Evolutionary conservation across 1,139 yeast genomes (phyloP).

Genomic region (Lodderomyces oxycetoniae): DNA sequence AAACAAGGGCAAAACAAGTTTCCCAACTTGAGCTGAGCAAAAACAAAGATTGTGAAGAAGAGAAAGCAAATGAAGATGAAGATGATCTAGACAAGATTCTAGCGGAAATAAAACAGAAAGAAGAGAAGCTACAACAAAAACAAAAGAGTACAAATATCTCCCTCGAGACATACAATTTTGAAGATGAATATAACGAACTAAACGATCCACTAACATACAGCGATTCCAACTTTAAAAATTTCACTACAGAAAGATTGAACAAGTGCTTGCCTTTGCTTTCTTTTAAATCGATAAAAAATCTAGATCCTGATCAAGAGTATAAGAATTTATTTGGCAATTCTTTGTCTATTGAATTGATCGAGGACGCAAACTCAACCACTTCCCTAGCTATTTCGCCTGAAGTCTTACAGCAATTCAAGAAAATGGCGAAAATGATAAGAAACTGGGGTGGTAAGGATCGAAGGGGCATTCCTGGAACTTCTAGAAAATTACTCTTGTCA

Average conservation of each 20-base stretch:
- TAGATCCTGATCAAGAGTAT: slow-evolving; percentile 81
- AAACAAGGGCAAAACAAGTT: slow-evolving; percentile 21
- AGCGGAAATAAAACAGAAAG: slow-evolving; percentile 31
- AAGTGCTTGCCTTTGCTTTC: slow-evolving; percentile 38
- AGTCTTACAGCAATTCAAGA: slow-evolving; percentile 57
- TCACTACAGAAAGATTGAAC: slow-evolving; percentile 41
- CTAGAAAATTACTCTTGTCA: slow-evolving; percentile 62
- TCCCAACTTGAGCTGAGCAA: not conserved
- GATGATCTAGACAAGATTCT: slow-evolving; percentile 41
- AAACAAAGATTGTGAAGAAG: slow-evolving; percentile 13
- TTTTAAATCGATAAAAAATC: slow-evolving; percentile 44
- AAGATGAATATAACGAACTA: slow-evolving; percentile 28
- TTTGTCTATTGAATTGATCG: slow-evolving; percentile 60
- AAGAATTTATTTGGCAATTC: slow-evolving; percentile 64
- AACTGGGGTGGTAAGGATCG: slow-evolving; percentile 86
- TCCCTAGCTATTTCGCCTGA: slow-evolving; percentile 62
- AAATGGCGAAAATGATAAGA: slow-evolving; percentile 56
- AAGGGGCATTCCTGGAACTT: slow-evolving; percentile 66
- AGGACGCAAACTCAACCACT: slow-evolving; percentile 66
- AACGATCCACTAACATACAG: slow-evolving; percentile 37
- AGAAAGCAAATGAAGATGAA: slow-evolving; percentile 19
- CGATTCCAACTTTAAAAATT: slow-evolving; percentile 41
- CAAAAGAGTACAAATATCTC: slow-evolving; percentile 16
- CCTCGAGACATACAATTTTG: slow-evolving; percentile 28
- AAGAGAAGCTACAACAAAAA: slow-evolving; percentile 14